Base-by-base conservation (phyloP, 148 eudicot species). In the Camellia lanceoleosa region DNA sequence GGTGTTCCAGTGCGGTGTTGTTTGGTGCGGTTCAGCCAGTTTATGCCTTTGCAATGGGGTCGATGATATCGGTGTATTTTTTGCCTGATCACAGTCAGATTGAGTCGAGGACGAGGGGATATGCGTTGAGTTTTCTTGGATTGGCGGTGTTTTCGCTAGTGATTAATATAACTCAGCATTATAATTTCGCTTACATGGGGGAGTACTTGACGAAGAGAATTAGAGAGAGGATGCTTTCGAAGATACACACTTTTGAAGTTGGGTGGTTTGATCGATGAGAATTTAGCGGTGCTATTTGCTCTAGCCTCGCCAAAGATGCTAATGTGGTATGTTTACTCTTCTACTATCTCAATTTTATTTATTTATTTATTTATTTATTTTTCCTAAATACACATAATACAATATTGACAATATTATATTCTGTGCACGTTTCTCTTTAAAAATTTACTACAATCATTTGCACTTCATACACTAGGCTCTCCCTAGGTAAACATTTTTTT, bases 231-330 rank as follows among this genome's bases (percentile, higher is more conserved):
- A 94, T 92, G 97, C 51, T 94, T 75, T 88, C 95, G 1, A 91
- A 88, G 80, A 90, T 91, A 58, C 88, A 92, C 46, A 94, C 92
- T 20, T 94, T 92, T 46, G 97, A 94, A 76, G 87, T 94, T 78
- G 98, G 94, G 55, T 94, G 97, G 98, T 94, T 92, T 72, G 98
- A 94, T 68, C 85, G 86, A 89, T 75, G 92, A 90, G 76, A 94
- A 94, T 83, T 73, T 6, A 92, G 95, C 5, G 97, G 98, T 52
- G 89, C 97, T 44, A 61, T 92, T 20, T 94, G 98, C 89, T 91
- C 98, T 71, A 78, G 91, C 75, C 95, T 94, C 5, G 93, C 94
- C 58, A 92, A 91, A 81, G 98, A 94, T 87, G 97, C 98, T 86
- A 94, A 91, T 86, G 93, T 92, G 97, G 98, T 94, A 89, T 30